Conservation (phyloP, 2,329 filamentous ascomycete species). For the Aulographum hederae region DNA sequence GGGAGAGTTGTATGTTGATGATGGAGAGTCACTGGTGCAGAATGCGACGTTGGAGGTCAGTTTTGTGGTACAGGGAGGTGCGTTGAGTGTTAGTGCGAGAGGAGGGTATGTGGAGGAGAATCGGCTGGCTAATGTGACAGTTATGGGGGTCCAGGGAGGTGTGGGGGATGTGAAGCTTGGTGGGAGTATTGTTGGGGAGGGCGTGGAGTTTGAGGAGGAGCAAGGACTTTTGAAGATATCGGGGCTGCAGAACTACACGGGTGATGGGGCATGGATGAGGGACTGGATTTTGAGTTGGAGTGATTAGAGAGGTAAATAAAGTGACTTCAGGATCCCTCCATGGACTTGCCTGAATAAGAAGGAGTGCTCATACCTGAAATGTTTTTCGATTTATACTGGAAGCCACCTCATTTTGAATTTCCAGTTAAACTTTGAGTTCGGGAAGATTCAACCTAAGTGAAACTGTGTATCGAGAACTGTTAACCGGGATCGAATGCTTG, state of each 20-base stretch:
- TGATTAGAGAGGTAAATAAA: too few relatives aligned
- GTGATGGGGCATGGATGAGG: constrained; percentile 35
- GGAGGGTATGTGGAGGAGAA: constrained; percentile 40
- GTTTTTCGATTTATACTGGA: too few relatives aligned
- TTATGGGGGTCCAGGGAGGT: constrained; percentile 35
- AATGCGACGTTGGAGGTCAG: constrained; percentile 36
- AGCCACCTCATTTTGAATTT: too few relatives aligned
- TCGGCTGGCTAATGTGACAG: constrained; percentile 40
- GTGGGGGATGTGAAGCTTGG: constrained; percentile 31
- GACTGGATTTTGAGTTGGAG: constrained; percentile 41
- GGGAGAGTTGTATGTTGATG: constrained; percentile 54
- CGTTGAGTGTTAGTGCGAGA: constrained; percentile 21
- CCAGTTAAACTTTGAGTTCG: too few relatives aligned
- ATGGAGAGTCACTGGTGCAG: constrained; percentile 48
- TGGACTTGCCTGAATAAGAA: too few relatives aligned
- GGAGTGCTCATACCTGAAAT: too few relatives aligned
- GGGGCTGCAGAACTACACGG: constrained; percentile 30
- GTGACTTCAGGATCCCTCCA: too few relatives aligned
- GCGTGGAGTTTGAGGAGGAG: constrained; percentile 30
- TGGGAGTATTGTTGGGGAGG: constrained; percentile 22
- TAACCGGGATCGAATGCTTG: too few relatives aligned
- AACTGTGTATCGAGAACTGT: too few relatives aligned
- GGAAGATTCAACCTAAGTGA: too few relatives aligned
- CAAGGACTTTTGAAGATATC: constrained; percentile 31
- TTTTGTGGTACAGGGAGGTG: not conserved